Conservation (phyloP, 164 flowering plant genomes). For the Stephania yunnanensis region DNA sequence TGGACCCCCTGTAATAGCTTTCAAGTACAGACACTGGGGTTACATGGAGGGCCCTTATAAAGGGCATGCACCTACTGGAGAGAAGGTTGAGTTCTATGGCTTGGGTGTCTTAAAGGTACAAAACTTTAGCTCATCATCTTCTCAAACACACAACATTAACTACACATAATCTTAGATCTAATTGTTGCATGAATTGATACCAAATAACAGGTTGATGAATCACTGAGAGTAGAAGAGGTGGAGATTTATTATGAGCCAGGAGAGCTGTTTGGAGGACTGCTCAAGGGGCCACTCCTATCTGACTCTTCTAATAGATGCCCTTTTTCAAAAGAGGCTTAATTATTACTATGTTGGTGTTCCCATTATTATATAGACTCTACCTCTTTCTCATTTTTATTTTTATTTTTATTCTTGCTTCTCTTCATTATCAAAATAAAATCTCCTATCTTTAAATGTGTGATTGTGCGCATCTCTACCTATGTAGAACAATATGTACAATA, state of each 20-base stretch:
- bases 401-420: neutral
- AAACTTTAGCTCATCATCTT: neutral
- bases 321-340: slow-evolving; percentile 13
- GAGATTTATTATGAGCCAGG: slow-evolving; percentile 81
- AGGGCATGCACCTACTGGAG: slow-evolving; percentile 82
- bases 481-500: neutral
- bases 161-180: too few relatives aligned
- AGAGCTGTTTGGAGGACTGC: slow-evolving; percentile 66
- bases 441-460: neutral
- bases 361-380: neutral
- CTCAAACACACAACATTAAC: too few relatives aligned
- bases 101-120: slow-evolving; percentile 57
- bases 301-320: slow-evolving; percentile 17
- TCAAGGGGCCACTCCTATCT: slow-evolving; percentile 39
- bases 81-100: slow-evolving; percentile 60
- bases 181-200: too few relatives aligned
- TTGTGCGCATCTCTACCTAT: neutral
- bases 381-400: neutral
- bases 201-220: slow-evolving; percentile 61
- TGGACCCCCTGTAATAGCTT: slow-evolving; percentile 69
- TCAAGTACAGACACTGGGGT: slow-evolving; percentile 95
- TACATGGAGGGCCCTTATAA: slow-evolving; percentile 78
- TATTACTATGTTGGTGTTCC: neutral
- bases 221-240: slow-evolving; percentile 61
- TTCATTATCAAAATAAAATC: neutral